Evolutionary conservation across 306 rosid species (phyloP).

Genomic region (Castanopsis chinensis): DNA sequence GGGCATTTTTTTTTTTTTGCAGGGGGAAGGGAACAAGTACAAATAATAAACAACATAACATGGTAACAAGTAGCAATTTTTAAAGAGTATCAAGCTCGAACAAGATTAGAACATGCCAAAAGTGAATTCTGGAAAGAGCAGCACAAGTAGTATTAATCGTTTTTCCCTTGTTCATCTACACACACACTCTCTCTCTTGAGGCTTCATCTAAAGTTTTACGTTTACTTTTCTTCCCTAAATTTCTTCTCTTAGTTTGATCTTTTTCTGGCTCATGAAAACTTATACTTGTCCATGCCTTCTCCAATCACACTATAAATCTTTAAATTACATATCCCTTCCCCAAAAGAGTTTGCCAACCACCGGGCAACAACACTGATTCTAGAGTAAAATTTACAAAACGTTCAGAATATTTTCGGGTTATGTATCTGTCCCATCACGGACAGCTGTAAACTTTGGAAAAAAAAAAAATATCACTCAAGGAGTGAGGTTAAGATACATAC

Average conservation of each 20-base stretch:
- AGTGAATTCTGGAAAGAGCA: background rate
- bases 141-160: background rate
- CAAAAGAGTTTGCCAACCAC: background rate
- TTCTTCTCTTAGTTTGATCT: background rate
- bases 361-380: background rate
- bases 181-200: background rate
- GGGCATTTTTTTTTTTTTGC: background rate
- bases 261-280: background rate
- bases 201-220: background rate
- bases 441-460: background rate
- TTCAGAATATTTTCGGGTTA: background rate
- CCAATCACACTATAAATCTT: background rate
- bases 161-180: background rate
- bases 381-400: background rate
- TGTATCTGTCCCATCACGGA: background rate
- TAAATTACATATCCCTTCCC: background rate
- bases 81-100: slow-evolving; percentile 9
- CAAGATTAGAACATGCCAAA: background rate
- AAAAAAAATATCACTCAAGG: background rate
- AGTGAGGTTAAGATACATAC: slow-evolving; percentile 38
- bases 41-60: slow-evolving; percentile 1
- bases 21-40: background rate
- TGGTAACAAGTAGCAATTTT: slow-evolving; percentile 4
- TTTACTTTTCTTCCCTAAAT: background rate
- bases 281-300: background rate